Evolutionary conservation across 2,329 filamentous ascomycete genomes (phyloP), one percentile per base, ranked within the genome.

Genomic region (Alternaria hordeiaustralica): DNA sequence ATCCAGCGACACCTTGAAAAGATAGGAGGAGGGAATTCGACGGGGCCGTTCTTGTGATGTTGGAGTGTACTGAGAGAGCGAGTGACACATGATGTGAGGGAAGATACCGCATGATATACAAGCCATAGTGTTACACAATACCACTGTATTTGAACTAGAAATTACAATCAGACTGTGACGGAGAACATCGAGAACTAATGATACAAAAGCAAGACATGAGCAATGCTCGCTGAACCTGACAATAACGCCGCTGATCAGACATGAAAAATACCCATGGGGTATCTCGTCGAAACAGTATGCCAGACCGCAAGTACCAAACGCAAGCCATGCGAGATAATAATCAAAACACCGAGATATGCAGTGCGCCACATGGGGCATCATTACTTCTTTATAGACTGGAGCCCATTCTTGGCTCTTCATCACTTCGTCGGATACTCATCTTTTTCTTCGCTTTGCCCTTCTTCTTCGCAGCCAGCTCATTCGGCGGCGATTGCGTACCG

Each of bases 401-500:
- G 6, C 76, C 77, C 68, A 78, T 71, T 30, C 70, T 65, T 10
- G 66, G 62, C 10, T 67, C 68, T 7, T 73, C 72, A 6, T 60
- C 70, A 28, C 64, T 67, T 7, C 62, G 66, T 46, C 60, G 72
- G 45, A 61, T 72, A 6, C 60, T 62, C 26, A 21, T 67, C 57
- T 70, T 75, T 64, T 75, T 77, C 73, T 75, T 78, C 6, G 63
- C 72, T 55, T 78, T 78, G 2, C 69, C 72, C 57, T 75, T 77
- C 55, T 69, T 76, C 68, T 69, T 75, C 4, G 46, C 71, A 4
- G 47, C 11, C 12, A 57, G 55, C 61, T 77, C 75, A 21, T 67
- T 69, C n/a, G 74, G 72, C 9, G 76, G 72, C 20, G 69, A 75
- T 15, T 70, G 69, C 12, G 72, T 75, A 11, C 75, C 73, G n/a